Evolutionary conservation across 768 basidiomycete species (phyloP).

Genomic region (Russula lepida): DNA sequence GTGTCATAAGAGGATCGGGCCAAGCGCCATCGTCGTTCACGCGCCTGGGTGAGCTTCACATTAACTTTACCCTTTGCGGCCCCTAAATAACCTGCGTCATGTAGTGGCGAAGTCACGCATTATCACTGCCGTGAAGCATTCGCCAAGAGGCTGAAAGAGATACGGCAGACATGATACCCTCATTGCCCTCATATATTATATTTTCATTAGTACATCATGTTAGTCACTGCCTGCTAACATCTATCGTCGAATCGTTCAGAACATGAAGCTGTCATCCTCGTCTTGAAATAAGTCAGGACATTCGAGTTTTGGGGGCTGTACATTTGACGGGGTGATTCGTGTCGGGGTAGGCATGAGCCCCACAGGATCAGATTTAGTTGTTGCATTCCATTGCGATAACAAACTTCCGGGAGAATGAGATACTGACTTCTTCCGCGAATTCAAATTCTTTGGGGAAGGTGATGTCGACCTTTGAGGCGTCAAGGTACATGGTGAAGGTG

Average conservation of each 20-base stretch:
- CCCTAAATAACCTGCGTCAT: neutral
- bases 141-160: conserved; percentile 44
- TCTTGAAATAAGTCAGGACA: conserved; percentile 8
- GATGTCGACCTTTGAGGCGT: neutral
- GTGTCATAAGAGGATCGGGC: conserved; percentile 22
- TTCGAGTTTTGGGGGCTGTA: neutral
- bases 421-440: neutral
- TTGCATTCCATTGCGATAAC: neutral
- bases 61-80: neutral
- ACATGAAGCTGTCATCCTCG: neutral
- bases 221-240: neutral
- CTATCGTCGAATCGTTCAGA: neutral
- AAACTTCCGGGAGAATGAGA: neutral
- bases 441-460: neutral
- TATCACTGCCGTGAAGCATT: conserved; percentile 91
- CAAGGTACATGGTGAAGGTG: neutral
- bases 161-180: conserved; percentile 7
- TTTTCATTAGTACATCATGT: conserved; percentile 4
- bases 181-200: neutral
- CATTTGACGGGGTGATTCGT: neutral
- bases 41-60: conserved; percentile 16
- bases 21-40: conserved; percentile 21
- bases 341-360: neutral
- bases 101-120: conserved; percentile 91
- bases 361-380: neutral